Percentiles rank a stretch among this genome's conserved stretches.
These are phyloP conservation scores for Gamsiella multidivaricata DNA, from an alignment of 192 early-diverging fungal genomes.

Conservation along the genomic window DNA sequence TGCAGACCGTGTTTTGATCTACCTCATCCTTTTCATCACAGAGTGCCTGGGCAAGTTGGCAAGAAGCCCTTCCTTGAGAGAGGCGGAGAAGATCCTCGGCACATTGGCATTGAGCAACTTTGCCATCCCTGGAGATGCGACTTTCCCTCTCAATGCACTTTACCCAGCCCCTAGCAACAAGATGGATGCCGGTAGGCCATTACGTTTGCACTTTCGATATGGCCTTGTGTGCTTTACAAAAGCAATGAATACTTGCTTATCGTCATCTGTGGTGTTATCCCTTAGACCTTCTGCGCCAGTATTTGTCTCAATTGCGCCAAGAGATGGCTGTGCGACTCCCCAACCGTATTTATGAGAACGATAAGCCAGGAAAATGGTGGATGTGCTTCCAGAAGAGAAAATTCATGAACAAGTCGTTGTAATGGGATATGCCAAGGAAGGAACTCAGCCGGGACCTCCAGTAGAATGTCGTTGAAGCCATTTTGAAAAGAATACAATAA, in stretches of 20 bases:
- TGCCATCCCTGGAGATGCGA: conserved; percentile 90
- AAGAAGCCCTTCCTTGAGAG: conserved; percentile 70
- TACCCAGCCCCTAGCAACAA: conserved; percentile 78
- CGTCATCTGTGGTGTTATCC: neutral
- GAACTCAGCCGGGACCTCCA: too few species aligned
- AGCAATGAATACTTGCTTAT: neutral
- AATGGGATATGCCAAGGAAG: conserved; percentile 14
- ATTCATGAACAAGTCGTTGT: conserved; percentile 93
- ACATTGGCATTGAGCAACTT: conserved; percentile 92
- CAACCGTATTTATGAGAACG: conserved; percentile 80
- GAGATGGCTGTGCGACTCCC: conserved; percentile 84
- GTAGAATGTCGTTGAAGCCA: neutral
- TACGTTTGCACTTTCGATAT: neutral
- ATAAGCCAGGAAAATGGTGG: conserved; percentile 98
- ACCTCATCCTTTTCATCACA: conserved; percentile 92
- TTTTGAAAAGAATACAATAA: neutral
- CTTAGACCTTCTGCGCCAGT: conserved; percentile 84
- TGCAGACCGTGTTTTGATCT: conserved; percentile 94
- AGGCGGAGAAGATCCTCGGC: conserved; percentile 82
- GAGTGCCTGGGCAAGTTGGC: conserved; percentile 78
- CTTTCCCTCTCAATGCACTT: conserved; percentile 93
- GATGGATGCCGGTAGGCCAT: conserved; percentile 75
- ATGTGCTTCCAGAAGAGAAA: conserved; percentile 98
- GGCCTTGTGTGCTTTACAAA: neutral
- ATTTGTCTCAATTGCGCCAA: conserved; percentile 90